phyloP scores from a whole-genome alignment of 805 yeast species.

The Ogataea pignaliae region DNA sequence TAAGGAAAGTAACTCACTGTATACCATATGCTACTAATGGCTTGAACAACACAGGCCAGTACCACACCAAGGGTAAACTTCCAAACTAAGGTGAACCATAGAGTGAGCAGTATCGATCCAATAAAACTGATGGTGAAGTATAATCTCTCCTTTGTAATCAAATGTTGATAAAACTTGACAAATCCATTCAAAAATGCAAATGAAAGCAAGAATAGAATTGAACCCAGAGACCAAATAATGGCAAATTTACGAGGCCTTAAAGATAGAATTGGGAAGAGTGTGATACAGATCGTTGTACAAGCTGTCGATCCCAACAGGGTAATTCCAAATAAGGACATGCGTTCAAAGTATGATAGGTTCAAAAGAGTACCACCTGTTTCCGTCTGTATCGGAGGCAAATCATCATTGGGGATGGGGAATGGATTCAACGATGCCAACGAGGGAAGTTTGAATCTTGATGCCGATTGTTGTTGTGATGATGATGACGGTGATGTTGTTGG shows the following conservation, averaged over 20 bases:
- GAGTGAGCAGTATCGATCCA: slow-evolving; percentile 65
- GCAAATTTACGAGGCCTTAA: slow-evolving; percentile 85
- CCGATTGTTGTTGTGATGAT: background rate
- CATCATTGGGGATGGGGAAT: slow-evolving; percentile 21
- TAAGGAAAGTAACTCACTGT: slow-evolving; percentile 88
- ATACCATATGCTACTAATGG: slow-evolving; percentile 79
- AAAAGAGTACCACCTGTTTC: slow-evolving; percentile 31
- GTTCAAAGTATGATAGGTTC: slow-evolving; percentile 63
- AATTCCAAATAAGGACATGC: slow-evolving; percentile 68
- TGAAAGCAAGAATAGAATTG: slow-evolving; percentile 71
- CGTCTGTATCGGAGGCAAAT: slow-evolving; percentile 39
- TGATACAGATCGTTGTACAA: slow-evolving; percentile 71
- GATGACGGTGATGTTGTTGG: slow-evolving; percentile 4
- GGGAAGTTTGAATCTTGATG: background rate
- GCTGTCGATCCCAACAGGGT: slow-evolving; percentile 69
- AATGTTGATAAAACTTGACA: slow-evolving; percentile 58
- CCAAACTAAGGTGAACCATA: slow-evolving; percentile 62
- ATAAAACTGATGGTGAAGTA: slow-evolving; percentile 74
- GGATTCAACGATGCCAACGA: slow-evolving; percentile 7
- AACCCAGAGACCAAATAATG: slow-evolving; percentile 79
- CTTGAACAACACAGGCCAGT: slow-evolving; percentile 62
- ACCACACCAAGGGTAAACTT: slow-evolving; percentile 68
- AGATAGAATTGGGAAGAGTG: slow-evolving; percentile 78
- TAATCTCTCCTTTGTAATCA: slow-evolving; percentile 64
- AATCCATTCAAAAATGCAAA: slow-evolving; percentile 91